These are phyloP conservation scores for Entonaema liquescens DNA, from an alignment of 495 filamentous ascomycete species.

Conservation along the genomic window DNA sequence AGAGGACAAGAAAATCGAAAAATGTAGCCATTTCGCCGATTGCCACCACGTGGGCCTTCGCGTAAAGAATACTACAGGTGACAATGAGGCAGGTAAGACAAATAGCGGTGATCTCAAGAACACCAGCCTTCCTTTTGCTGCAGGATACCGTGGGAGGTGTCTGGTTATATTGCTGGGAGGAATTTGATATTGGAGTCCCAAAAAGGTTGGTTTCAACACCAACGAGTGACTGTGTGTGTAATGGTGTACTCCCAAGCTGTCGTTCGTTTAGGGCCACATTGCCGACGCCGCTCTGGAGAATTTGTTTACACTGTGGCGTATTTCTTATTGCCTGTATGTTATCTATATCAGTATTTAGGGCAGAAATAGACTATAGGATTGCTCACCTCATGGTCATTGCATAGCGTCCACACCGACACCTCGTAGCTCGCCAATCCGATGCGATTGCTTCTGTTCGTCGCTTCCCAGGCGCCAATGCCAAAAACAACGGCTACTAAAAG, in stretches of 20 bases:
- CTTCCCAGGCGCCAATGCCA: background rate
- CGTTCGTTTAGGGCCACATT: background rate
- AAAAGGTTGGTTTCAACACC: background rate
- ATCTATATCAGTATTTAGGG: background rate
- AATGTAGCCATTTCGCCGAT: background rate
- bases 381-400: background rate
- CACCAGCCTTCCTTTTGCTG: background rate
- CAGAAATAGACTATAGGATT: background rate
- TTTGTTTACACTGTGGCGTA: background rate
- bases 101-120: background rate
- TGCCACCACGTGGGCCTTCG: background rate
- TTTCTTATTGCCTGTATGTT: background rate
- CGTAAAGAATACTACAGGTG: background rate
- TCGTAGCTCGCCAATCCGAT: constrained; percentile 1
- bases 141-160: background rate
- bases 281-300: background rate
- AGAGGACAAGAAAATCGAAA: background rate
- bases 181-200: background rate
- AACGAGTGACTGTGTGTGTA: no score
- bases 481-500: background rate
- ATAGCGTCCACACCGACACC: background rate
- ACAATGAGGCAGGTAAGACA: background rate
- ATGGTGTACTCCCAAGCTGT: background rate
- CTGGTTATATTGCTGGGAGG: background rate
- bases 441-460: background rate